Evolutionary conservation across 176 grass and related monocot genomes (phyloP).

Genomic region (Aegilops longissima): DNA sequence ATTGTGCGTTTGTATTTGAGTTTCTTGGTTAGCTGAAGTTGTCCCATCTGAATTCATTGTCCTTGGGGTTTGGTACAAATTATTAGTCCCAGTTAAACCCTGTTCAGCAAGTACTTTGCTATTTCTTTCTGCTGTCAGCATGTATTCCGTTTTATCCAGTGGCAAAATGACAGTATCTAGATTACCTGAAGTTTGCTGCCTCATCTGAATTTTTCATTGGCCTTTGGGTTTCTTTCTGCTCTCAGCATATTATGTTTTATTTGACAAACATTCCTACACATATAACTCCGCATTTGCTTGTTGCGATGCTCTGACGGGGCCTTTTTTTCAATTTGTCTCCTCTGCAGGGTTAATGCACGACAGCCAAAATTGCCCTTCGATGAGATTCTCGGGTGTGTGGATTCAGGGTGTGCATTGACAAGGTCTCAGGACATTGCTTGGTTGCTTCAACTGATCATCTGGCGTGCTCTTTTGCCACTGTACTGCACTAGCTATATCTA

Average conservation of each 20-base stretch:
- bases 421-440: not conserved
- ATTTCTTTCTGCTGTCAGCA: not conserved
- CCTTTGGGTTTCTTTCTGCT: not conserved
- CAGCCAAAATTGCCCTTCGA: not conserved
- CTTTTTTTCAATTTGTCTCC: not conserved
- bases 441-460: not conserved
- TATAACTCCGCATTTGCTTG: not conserved
- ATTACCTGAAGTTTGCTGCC: not conserved
- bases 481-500: not conserved
- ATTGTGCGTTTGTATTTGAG: not conserved
- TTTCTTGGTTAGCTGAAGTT: not conserved
- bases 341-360: not conserved
- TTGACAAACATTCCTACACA: not conserved
- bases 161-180: too few relatives aligned
- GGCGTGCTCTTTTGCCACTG: not conserved
- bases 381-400: not conserved
- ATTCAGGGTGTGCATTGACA: not conserved
- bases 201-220: not conserved
- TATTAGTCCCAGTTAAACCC: not conserved
- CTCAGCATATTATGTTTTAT: not conserved
- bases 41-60: not conserved
- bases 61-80: not conserved
- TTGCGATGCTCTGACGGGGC: not conserved
- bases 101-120: not conserved
- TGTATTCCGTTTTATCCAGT: not conserved